A percentile compares a stretch with the other conserved stretches of the same genome.
phyloP scores from a whole-genome alignment of 2,329 filamentous ascomycete species.

The Aspergillus viridinutans region DNA sequence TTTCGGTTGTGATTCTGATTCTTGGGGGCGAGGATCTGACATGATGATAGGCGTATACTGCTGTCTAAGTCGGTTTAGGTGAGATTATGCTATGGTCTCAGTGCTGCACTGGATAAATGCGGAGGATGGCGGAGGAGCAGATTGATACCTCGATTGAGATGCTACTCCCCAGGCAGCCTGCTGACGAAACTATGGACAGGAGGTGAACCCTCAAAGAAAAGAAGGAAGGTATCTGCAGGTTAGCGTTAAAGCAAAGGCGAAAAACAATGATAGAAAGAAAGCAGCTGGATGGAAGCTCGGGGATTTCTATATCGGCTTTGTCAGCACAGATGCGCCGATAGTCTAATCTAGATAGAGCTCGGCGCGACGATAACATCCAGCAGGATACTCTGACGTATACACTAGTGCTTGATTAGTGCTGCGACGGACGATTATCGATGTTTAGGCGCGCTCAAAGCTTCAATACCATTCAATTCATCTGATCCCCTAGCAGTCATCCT shows the following conservation, averaged over 20 bases:
- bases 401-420: neutral
- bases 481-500: neutral
- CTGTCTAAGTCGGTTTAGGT: neutral
- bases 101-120: neutral
- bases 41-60: slow-evolving; percentile 1
- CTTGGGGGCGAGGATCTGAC: slow-evolving; percentile 17
- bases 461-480: neutral
- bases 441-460: neutral
- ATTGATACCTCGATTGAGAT: neutral
- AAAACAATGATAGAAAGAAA: neutral
- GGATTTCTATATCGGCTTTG: neutral
- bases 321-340: neutral
- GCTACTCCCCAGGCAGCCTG: neutral
- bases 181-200: neutral
- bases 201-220: neutral
- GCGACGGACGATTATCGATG: neutral
- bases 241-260: neutral
- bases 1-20: slow-evolving; percentile 15
- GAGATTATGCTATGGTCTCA: neutral
- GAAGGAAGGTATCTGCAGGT: neutral
- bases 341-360: neutral
- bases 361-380: neutral
- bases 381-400: neutral
- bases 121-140: neutral
- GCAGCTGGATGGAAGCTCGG: neutral